Evolutionary conservation across 2,329 filamentous ascomycete genomes (phyloP), one percentile per base, ranked within the genome.

Genomic region (Trichoderma polysporum): DNA sequence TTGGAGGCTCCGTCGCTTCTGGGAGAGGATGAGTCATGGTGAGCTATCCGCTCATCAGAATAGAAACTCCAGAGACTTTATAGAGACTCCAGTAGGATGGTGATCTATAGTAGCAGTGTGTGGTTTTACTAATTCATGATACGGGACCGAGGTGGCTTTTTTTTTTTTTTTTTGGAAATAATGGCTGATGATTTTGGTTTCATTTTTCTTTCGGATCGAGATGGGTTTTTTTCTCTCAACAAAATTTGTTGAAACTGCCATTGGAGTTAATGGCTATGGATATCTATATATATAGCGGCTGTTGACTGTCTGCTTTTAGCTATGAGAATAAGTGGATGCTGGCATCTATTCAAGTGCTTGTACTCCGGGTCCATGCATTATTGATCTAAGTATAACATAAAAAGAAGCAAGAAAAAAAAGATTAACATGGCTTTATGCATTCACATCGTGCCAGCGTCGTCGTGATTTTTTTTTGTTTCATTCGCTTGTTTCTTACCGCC

Each of bases 1-100:
- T 7, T 86, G 88, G 83, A 82, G 85, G 25, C 74, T 92, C 66
- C 84, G 84, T 72, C 81, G 82, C 68, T 91, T 90, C 73, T 92
- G 89, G 88, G 90, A 91, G 77, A 81, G 82, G 25, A 79, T 90
- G 37, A 81, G 83, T 1, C 76, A 76, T 17, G 82, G 81, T 2
- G 80, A 81, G 53, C 69, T 54, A 29, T 37, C 60, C 3, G 60
- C 29, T 53, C 41, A 63, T 10, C 45, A 39, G 70, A 39, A 27
- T 6, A 49, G 41, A 53, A 22, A 22, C 33, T 52, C 49, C 29
- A 31, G 33, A 15, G 19, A 19, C 19, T 12, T 10, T 10, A n/a
- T 56, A 1, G 53, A 56, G n/a, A 1, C 53, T 25, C 33, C 10
- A 56, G 19, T 5, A 25, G 53, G 22, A 4, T 56, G 37, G 50